Percentiles rank a stretch among this genome's conserved stretches.
phyloP scores from a whole-genome alignment of 805 yeast species.

The Metschnikowia orientalis region DNA sequence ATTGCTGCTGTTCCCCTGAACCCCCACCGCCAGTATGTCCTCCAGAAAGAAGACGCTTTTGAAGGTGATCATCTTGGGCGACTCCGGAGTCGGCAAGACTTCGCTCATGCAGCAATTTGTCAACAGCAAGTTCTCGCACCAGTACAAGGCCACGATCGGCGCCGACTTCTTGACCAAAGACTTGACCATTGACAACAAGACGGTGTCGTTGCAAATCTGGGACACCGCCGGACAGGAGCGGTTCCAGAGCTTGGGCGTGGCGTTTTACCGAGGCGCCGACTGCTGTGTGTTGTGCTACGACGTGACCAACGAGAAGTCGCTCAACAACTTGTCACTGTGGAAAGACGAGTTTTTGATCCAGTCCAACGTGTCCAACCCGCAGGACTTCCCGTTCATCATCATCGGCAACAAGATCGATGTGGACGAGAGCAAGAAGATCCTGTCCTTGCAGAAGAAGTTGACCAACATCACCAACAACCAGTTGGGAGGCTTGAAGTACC shows the following conservation, averaged over 20 bases:
- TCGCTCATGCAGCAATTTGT: conserved; percentile 97
- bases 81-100: conserved; percentile 97
- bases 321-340: conserved; percentile 87
- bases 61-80: conserved; percentile 90
- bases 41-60: conserved; percentile 70
- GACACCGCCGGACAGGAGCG: conserved; percentile 52
- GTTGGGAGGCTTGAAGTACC: conserved; percentile 62
- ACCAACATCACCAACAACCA: conserved; percentile 42
- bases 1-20: no score
- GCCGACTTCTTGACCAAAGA: conserved; percentile 96
- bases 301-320: conserved; percentile 90
- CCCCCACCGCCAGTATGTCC: no score
- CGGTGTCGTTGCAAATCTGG: conserved; percentile 80
- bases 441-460: conserved; percentile 50
- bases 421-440: conserved; percentile 82
- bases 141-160: conserved; percentile 96
- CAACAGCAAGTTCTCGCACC: conserved; percentile 89
- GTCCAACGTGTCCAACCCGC: conserved; percentile 90
- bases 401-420: conserved; percentile 94
- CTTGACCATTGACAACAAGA: conserved; percentile 75
- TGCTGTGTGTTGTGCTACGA: conserved; percentile 96
- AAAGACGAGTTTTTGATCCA: conserved; percentile 93
- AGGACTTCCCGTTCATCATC: conserved; percentile 91
- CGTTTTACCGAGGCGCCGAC: conserved; percentile 96
- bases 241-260: conserved; percentile 94